Conservation (phyloP, 805 yeast genomes). For the Starmera amethionina region DNA sequence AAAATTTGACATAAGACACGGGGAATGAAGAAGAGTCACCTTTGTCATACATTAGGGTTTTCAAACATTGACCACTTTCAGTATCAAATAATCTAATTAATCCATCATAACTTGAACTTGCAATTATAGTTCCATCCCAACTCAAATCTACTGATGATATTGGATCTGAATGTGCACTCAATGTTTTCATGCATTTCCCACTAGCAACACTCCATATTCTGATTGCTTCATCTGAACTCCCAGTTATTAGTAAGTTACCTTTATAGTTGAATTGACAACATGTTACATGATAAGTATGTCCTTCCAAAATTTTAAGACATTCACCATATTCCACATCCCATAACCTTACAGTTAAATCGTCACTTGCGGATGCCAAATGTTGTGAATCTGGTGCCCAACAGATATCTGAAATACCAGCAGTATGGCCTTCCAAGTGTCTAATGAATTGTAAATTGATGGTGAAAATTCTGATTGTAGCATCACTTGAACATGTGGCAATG, state of each 20-base stretch:
- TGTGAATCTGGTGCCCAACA: slow-evolving; percentile 69
- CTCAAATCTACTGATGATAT: slow-evolving; percentile 67
- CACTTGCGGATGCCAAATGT: slow-evolving; percentile 75
- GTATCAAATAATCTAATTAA: slow-evolving; percentile 81
- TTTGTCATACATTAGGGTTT: slow-evolving; percentile 76
- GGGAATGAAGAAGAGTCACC: slow-evolving; percentile 64
- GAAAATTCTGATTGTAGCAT: slow-evolving; percentile 52
- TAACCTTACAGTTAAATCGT: slow-evolving; percentile 70
- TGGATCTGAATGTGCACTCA: slow-evolving; percentile 92
- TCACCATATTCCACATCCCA: slow-evolving; percentile 52
- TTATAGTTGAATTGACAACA: slow-evolving; percentile 58
- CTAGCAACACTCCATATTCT: slow-evolving; percentile 78
- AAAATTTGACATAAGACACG: slow-evolving; percentile 58
- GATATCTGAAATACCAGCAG: slow-evolving; percentile 63
- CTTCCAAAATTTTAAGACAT: slow-evolving; percentile 34
- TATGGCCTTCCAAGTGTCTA: slow-evolving; percentile 43
- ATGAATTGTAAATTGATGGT: slow-evolving; percentile 26
- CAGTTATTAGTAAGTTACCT: slow-evolving; percentile 73
- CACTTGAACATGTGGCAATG: slow-evolving; percentile 52
- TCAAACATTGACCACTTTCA: slow-evolving; percentile 82
- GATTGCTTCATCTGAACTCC: slow-evolving; percentile 85
- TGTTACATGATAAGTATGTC: slow-evolving; percentile 82
- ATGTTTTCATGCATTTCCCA: slow-evolving; percentile 63
- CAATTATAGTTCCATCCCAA: slow-evolving; percentile 72
- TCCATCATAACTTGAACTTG: slow-evolving; percentile 88